phyloP scores from a whole-genome alignment of 176 grass and related monocot species.

The Aegilops sharonensis region DNA sequence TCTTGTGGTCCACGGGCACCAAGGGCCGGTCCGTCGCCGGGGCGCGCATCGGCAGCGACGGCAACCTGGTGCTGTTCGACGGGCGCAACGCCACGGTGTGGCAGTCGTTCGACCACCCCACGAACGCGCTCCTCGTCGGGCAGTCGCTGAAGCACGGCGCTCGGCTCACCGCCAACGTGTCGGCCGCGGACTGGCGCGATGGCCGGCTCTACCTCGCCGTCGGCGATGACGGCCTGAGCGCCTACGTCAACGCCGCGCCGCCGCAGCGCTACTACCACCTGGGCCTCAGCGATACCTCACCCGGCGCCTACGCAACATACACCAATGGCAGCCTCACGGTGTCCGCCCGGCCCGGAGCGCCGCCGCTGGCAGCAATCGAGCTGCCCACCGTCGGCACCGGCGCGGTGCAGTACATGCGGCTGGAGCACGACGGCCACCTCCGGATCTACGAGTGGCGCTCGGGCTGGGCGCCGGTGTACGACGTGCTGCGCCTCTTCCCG shows the following conservation, averaged over 20 bases:
- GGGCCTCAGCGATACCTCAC: background rate
- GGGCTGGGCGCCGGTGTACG: constrained; percentile 24
- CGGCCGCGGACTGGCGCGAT: background rate
- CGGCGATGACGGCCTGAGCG: background rate
- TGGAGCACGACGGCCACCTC: constrained; percentile 54
- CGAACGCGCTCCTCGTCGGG: constrained; percentile 40
- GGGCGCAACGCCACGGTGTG: constrained; percentile 11
- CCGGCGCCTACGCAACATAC: constrained; percentile 26
- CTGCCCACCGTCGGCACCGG: background rate
- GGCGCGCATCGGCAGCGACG: constrained; percentile 22
- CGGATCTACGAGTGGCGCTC: constrained; percentile 39
- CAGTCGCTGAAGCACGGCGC: constrained; percentile 18
- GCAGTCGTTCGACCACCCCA: constrained; percentile 61
- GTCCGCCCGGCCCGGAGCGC: background rate
- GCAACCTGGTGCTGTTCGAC: constrained; percentile 47
- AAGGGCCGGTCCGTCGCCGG: constrained; percentile 11
- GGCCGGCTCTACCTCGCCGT: constrained; percentile 35
- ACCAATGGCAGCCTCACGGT: constrained; percentile 34
- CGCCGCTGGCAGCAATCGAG: background rate
- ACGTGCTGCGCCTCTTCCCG: constrained; percentile 37
- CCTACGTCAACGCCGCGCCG: constrained; percentile 31
- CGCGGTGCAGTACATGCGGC: constrained; percentile 49
- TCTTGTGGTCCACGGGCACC: constrained; percentile 27
- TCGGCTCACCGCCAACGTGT: constrained; percentile 32
- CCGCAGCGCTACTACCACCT: constrained; percentile 36